phyloP scores from a whole-genome alignment of 148 eudicot species.

The Nyssa sinensis region DNA sequence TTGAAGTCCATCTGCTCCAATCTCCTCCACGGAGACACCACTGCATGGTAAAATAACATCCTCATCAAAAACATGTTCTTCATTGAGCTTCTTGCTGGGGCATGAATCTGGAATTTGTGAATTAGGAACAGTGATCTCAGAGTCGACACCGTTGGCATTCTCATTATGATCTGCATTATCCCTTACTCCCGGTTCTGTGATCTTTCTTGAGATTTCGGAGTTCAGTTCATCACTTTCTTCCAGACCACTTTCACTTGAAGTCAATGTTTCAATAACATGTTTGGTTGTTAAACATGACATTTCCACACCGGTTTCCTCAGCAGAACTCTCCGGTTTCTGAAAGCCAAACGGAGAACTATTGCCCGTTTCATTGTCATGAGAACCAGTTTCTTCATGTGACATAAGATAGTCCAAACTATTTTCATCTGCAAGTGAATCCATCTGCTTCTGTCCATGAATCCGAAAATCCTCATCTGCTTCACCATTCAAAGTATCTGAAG shows the following conservation, averaged over 20 bases:
- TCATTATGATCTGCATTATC: conserved; percentile 20
- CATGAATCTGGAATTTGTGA: conserved; percentile 1
- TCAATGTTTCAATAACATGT: conserved; percentile 20
- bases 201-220: conserved; percentile 14
- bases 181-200: conserved; percentile 9
- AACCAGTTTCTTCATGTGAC: conserved; percentile 9
- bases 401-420: conserved; percentile 6
- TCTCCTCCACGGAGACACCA: conserved; percentile 17
- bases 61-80: conserved; percentile 8
- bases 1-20: conserved; percentile 13
- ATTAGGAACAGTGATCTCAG: conserved; percentile 21
- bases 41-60: too few species aligned
- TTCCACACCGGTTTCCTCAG: conserved; percentile 29
- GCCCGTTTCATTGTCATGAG: conserved; percentile 4
- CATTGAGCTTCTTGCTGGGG: conserved; percentile 2
- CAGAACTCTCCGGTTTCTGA: conserved; percentile 17
- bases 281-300: conserved; percentile 27
- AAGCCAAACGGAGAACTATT: conserved; percentile 16
- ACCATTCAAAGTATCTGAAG: conserved; percentile 17
- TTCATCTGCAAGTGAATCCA: not conserved
- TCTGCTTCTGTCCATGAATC: not conserved
- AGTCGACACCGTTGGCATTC: conserved; percentile 13
- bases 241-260: conserved; percentile 28
- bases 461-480: conserved; percentile 15
- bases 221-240: conserved; percentile 18